Conservation (phyloP, 164 flowering plant species). For the Magnolia changhungtana region DNA sequence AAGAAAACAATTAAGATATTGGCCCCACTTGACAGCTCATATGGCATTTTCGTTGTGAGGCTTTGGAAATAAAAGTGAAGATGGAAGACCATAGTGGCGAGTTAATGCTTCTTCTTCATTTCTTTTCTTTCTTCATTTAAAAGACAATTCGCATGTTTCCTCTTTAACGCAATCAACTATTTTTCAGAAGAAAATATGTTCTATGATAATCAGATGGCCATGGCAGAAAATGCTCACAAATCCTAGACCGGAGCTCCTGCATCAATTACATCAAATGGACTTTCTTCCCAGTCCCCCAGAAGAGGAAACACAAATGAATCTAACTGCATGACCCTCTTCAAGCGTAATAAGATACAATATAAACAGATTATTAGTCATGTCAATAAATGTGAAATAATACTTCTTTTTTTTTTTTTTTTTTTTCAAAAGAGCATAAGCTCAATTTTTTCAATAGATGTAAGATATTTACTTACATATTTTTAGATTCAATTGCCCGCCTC, state of each 20-base stretch:
- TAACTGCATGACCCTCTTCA: not conserved
- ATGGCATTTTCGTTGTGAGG: not conserved
- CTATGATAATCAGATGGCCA: not conserved
- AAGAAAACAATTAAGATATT: not conserved
- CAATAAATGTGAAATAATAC: too few species aligned
- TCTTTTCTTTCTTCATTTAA: not conserved
- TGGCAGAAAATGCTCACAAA: not conserved
- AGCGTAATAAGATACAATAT: not conserved
- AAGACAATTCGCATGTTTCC: not conserved
- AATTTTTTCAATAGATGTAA: too few species aligned
- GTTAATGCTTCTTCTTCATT: not conserved
- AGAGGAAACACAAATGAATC: not conserved
- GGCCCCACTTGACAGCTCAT: not conserved
- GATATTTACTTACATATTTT: slow-evolving; percentile 73
- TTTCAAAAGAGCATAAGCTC: too few species aligned
- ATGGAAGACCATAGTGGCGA: not conserved
- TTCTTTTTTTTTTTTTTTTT: too few species aligned
- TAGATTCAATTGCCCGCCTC: slow-evolving; percentile 78
- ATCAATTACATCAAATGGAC: not conserved
- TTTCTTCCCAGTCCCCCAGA: not conserved
- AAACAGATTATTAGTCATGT: too few species aligned
- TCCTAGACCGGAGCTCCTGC: not conserved
- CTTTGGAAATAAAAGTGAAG: not conserved
- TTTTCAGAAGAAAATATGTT: not conserved
- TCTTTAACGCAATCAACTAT: not conserved